Evolutionary conservation across 2,329 filamentous ascomycete genomes (phyloP).

Genomic region (Exophiala mesophila): DNA sequence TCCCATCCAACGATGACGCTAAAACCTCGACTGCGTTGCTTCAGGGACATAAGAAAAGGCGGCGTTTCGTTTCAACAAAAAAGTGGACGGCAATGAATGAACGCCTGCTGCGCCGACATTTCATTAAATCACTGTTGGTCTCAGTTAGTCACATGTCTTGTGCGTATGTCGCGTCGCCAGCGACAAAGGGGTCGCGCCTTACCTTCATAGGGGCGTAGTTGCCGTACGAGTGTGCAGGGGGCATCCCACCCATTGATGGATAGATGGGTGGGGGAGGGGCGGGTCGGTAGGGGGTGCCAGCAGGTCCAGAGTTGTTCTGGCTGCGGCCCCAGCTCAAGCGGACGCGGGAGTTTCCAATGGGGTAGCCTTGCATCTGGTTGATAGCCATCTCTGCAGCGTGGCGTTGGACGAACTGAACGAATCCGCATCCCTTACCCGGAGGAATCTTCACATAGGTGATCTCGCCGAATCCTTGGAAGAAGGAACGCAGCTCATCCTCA

Average conservation of each 20-base stretch:
- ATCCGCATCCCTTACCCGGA: slow-evolving; percentile 96
- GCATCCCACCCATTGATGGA: slow-evolving; percentile 61
- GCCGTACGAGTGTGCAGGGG: slow-evolving; percentile 58
- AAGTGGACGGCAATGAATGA: slow-evolving; percentile 19
- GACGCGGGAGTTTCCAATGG: slow-evolving; percentile 96
- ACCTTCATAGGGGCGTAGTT: slow-evolving; percentile 67
- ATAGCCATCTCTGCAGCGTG: slow-evolving; percentile 99
- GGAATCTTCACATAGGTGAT: slow-evolving; percentile 99
- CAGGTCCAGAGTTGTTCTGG: slow-evolving; percentile 96
- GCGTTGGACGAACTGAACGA: slow-evolving; percentile 98
- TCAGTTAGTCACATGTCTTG: too few relatives aligned
- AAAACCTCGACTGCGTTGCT: slow-evolving; percentile 23
- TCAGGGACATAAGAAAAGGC: slow-evolving; percentile 23
- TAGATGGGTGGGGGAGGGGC: slow-evolving; percentile 76
- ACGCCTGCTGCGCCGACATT: slow-evolving; percentile 21
- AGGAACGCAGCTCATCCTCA: slow-evolving; percentile 97
- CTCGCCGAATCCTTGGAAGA: slow-evolving; percentile 99
- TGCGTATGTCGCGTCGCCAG: slow-evolving; percentile 14
- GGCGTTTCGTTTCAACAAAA: slow-evolving; percentile 15
- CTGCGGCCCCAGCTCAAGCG: slow-evolving; percentile 95
- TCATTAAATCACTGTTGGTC: slow-evolving; percentile 14
- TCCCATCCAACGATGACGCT: slow-evolving; percentile 26
- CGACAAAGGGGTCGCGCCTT: slow-evolving; percentile 28
- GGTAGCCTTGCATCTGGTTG: slow-evolving; percentile 99
- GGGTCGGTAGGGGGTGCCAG: slow-evolving; percentile 93